Conservation (phyloP, 768 basidiomycete genomes). For the Dacryopinax spathularia region DNA sequence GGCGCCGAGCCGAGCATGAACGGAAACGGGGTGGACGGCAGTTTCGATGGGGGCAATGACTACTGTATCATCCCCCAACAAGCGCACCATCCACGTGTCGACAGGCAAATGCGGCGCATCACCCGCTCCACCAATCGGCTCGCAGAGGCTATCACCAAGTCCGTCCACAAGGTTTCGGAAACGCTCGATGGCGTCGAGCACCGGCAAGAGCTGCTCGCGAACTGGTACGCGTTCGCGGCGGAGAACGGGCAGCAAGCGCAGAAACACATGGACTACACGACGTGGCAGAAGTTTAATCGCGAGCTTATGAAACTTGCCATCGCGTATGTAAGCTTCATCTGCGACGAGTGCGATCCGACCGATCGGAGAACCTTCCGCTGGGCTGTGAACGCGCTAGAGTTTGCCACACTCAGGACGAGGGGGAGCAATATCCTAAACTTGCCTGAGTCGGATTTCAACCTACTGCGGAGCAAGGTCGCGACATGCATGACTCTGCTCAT, state of each 20-base stretch:
- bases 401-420: conserved; percentile 73
- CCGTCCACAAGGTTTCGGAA: conserved; percentile 70
- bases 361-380: conserved; percentile 94
- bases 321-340: conserved; percentile 96
- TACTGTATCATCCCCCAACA: conserved; percentile 60
- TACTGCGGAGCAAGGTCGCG: conserved; percentile 81
- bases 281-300: conserved; percentile 62
- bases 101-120: conserved; percentile 80
- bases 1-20: conserved; percentile 9
- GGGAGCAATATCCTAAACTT: conserved; percentile 82
- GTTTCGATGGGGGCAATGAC: neutral
- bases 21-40: conserved; percentile 9
- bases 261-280: conserved; percentile 65
- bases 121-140: conserved; percentile 76
- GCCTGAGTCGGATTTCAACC: conserved; percentile 75
- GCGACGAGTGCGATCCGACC: conserved; percentile 91
- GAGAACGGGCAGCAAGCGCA: conserved; percentile 87
- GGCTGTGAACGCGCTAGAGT: conserved; percentile 93
- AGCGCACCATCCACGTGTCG: conserved; percentile 81
- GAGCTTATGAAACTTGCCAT: conserved; percentile 81
- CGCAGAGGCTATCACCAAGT: conserved; percentile 84
- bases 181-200: conserved; percentile 45
- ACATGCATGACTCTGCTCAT: conserved; percentile 95
- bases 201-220: conserved; percentile 75
- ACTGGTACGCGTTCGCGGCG: conserved; percentile 93